Evolutionary conservation across 108 stramenopile species (phyloP), one percentile per base, ranked within the genome.

Genomic region (Discostella stelligeroides): DNA sequence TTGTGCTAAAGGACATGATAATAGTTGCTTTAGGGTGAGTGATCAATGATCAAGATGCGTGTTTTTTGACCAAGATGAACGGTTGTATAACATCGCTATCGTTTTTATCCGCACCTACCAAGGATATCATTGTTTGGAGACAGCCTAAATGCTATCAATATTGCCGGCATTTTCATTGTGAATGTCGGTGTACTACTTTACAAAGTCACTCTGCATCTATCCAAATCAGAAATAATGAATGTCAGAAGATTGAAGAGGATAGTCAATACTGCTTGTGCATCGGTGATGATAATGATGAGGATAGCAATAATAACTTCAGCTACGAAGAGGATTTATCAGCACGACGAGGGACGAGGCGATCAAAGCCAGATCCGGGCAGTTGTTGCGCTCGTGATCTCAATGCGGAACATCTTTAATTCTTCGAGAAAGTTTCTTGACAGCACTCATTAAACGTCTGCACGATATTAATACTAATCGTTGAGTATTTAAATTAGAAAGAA

Each of bases 1-100:
- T 92, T 15, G 95, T 96, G 34, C 67, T 93, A 10, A 96, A 96
- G 62, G 95, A 96, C 62, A 72, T 96, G 53, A 80, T 86, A 24
- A 96, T 91, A 25, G 94, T 96, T 38, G 21, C 87, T 30, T 71
- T 94, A 48, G 95, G 95, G 80, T 86, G 48, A 66, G 82, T n/a
- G n/a, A n/a, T n/a, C n/a, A n/a, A n/a, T 80, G 49, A 11, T 47
- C 11, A 34, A 5, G 17, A 2, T 7, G 14, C 13, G 23, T 59
- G n/a, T 10, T n/a, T n/a, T n/a, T n/a, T n/a, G n/a, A n/a, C n/a
- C n/a, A 38, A 60, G 13, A 7, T 21, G 34, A 63, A 2, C 50
- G 24, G 6, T n/a, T 46, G 14, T 70, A 30, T 41, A 23, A 69
- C 50, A 27, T 23, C 10, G 42, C 45, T n/a, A n/a, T n/a, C n/a